Base-by-base conservation (phyloP, 2,329 filamentous ascomycete species). In the Paraphaeosphaeria minitans region DNA sequence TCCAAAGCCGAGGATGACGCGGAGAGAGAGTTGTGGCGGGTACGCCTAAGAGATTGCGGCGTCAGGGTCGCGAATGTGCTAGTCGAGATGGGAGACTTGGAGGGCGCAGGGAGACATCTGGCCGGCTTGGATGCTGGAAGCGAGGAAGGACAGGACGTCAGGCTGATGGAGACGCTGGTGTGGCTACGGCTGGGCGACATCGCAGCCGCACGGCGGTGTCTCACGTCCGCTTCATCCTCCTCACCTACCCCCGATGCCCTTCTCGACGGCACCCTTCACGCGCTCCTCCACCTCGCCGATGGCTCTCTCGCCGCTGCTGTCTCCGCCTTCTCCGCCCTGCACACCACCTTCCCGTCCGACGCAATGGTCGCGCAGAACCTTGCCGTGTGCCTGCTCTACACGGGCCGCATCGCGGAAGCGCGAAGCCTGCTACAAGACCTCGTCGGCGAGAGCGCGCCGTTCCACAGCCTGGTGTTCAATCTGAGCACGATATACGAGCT, bases 401-500 rank as follows among this genome's bases (percentile, higher is more conserved):
- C 88, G 0, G 93, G 93, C 4, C 83, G 83, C 56, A 87, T 97
- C 75, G 51, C 70, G 0, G 71, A 76, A 83, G 90, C 91, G 0
- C 86, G 86, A 14, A 76, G 81, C 13, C 77, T 91, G 0, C 80
- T 97, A 3, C 89, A 94, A 68, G 77, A 79, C 0, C 78, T 96
- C 12, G 81, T 93, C 0, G 82, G 86, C 3, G 74, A 80, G 0
- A 85, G 87, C 0, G 62, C 66, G 10, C 69, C 76, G 0, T 97
- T 94, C 58, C 88, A 91, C 62, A 91, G 91, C 0, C 79, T 97
- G 2, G 85, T 96, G 0, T 96, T 97, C 78, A 98, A 98, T 73
- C 78, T 99, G 13, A 87, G 89, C 12, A 98, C 94, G 0, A 86
- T 97, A 68, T 98, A 96, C 73, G 95, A 98, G 77, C 83, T 98